phyloP scores from a whole-genome alignment of 106 monocot species.

The Xerophyta viscosa region DNA sequence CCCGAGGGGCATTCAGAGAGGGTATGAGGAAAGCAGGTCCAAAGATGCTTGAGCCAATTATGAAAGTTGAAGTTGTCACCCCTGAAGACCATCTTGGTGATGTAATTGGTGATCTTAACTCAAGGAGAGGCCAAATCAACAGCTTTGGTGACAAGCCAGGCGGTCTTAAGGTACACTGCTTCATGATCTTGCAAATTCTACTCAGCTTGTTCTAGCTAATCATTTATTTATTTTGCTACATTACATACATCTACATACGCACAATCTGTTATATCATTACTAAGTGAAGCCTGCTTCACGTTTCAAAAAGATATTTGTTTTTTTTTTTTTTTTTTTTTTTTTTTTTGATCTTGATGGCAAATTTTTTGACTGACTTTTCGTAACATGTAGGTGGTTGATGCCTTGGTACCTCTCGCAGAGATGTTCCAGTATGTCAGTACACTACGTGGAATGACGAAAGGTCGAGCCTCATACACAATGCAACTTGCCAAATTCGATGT shows the following conservation, averaged over 20 bases:
- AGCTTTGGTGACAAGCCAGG: constrained; percentile 95
- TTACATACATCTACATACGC: no score
- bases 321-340: no score
- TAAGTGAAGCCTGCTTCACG: no score
- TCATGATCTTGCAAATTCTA: not conserved
- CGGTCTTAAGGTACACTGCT: constrained; percentile 68
- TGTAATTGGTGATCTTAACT: constrained; percentile 97
- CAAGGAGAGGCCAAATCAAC: constrained; percentile 85
- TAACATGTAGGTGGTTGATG: constrained; percentile 87
- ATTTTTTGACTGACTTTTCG: no score
- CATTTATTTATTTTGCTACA: no score
- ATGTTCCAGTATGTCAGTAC: constrained; percentile 98
- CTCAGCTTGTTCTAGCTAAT: not conserved
- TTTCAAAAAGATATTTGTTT: no score
- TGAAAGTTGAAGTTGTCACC: constrained; percentile 93
- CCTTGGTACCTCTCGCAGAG: constrained; percentile 93
- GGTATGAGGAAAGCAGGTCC: constrained; percentile 85
- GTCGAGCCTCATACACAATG: constrained; percentile 93
- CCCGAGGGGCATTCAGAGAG: constrained; percentile 84
- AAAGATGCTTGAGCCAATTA: constrained; percentile 86
- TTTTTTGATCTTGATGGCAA: no score
- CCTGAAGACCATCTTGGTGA: constrained; percentile 99
- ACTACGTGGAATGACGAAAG: constrained; percentile 92
- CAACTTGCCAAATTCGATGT: constrained; percentile 83
- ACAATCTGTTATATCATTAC: no score